phyloP scores from a whole-genome alignment of 805 yeast species.

The Candida xyloterini region DNA sequence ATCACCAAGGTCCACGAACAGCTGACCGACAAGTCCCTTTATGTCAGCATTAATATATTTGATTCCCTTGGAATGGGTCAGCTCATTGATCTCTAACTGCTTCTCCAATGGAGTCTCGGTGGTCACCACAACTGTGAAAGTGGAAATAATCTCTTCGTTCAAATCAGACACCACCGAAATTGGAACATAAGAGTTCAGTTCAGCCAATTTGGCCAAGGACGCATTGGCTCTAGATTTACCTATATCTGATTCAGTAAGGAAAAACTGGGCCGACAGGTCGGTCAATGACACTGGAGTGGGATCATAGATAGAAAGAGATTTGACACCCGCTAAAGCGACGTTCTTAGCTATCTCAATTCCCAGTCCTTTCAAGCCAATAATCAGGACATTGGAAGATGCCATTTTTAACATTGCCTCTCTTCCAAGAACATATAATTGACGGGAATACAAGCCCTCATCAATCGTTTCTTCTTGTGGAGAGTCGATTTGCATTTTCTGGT shows the following conservation, averaged over 20 bases:
- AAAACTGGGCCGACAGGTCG: constrained; percentile 90
- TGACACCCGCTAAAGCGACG: constrained; percentile 95
- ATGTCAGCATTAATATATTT: constrained; percentile 80
- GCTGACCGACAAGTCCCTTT: constrained; percentile 83
- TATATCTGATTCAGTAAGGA: constrained; percentile 64
- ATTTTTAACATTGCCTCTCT: constrained; percentile 97
- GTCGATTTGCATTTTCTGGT: constrained; percentile 42
- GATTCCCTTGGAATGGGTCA: constrained; percentile 70
- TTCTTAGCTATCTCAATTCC: constrained; percentile 97
- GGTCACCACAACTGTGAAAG: constrained; percentile 81
- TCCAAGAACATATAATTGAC: constrained; percentile 95
- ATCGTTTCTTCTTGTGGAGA: constrained; percentile 48
- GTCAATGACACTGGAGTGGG: constrained; percentile 61
- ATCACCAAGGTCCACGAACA: constrained; percentile 88
- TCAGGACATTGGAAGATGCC: constrained; percentile 90
- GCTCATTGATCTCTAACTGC: constrained; percentile 69
- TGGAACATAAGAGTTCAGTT: constrained; percentile 89
- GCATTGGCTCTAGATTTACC: constrained; percentile 78
- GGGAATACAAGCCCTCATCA: constrained; percentile 92
- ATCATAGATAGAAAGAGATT: constrained; percentile 81
- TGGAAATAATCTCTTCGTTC: constrained; percentile 48
- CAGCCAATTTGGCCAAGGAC: constrained; percentile 66
- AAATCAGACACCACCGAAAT: constrained; percentile 61
- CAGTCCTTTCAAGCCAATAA: constrained; percentile 86
- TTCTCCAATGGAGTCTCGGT: constrained; percentile 71